A percentile compares a stretch with the other conserved stretches of the same genome.
phyloP scores from a whole-genome alignment of 2,329 filamentous ascomycete species.

The Hysterium pulicare region DNA sequence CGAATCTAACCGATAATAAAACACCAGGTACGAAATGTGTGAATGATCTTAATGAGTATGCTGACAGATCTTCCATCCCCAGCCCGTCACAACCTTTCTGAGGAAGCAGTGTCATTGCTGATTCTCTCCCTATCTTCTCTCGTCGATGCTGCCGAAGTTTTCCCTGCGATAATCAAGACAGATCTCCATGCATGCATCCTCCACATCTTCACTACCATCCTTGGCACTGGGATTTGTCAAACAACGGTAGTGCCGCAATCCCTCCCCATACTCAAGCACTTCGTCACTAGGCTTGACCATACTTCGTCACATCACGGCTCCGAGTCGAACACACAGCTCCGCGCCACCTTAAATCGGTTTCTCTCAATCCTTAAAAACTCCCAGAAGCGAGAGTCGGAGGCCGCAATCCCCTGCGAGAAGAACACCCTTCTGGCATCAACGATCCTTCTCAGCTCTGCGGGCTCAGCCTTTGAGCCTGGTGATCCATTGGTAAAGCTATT shows the following conservation, averaged over 20 bases:
- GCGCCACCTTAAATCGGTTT: slow-evolving; percentile 79
- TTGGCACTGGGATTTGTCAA: slow-evolving; percentile 84
- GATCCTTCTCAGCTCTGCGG: slow-evolving; percentile 79
- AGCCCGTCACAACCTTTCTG: slow-evolving; percentile 74
- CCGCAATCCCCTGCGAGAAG: slow-evolving; percentile 83
- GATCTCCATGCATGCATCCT: slow-evolving; percentile 95
- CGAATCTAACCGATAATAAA: slow-evolving; percentile 66
- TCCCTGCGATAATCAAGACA: slow-evolving; percentile 93
- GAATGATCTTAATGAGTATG: too few relatives aligned
- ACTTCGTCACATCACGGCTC: slow-evolving; percentile 38
- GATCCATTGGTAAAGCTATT: slow-evolving; percentile 74
- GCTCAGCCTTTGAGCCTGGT: slow-evolving; percentile 67
- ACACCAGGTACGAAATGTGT: slow-evolving; percentile 27
- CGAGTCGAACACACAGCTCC: slow-evolving; percentile 66
- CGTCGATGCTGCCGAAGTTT: slow-evolving; percentile 91
- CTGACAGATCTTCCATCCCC: slow-evolving; percentile 54
- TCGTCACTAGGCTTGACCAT: slow-evolving; percentile 70
- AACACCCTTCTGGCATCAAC: slow-evolving; percentile 87
- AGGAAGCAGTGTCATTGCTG: slow-evolving; percentile 80
- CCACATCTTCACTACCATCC: slow-evolving; percentile 91
- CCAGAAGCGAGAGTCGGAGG: slow-evolving; percentile 71
- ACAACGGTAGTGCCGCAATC: slow-evolving; percentile 84
- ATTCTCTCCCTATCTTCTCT: slow-evolving; percentile 79
- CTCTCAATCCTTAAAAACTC: slow-evolving; percentile 73
- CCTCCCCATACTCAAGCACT: slow-evolving; percentile 86